A percentile compares a stretch with the other conserved stretches of the same genome.
Evolutionary conservation across 2,329 filamentous ascomycete genomes (phyloP).

Genomic region (Ophiostoma ips): DNA sequence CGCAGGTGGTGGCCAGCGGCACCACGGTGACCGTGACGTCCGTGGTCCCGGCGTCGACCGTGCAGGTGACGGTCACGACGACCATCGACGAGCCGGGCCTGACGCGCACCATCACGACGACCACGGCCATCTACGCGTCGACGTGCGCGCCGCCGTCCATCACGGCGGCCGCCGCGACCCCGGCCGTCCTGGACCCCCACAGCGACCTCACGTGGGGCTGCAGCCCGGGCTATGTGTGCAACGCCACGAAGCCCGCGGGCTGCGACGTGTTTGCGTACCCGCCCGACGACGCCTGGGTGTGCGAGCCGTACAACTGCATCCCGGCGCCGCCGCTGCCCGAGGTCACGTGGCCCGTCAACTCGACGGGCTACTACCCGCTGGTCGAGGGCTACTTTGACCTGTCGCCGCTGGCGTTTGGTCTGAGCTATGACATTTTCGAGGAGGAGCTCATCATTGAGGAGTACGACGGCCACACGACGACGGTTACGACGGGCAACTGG

Average conservation of each 20-base stretch:
- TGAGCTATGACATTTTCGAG: constrained; percentile 48
- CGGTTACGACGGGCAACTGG: constrained; percentile 42
- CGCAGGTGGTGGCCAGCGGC: background rate
- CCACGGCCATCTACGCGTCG: constrained; percentile 17
- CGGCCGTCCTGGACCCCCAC: constrained; percentile 18
- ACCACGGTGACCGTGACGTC: constrained; percentile 8
- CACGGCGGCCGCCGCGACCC: constrained; percentile 11
- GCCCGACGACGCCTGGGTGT: constrained; percentile 33
- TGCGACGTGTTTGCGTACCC: constrained; percentile 38
- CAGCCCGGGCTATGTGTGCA: constrained; percentile 37
- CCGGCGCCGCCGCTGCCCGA: constrained; percentile 23
- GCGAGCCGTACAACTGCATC: constrained; percentile 31
- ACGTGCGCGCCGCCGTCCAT: constrained; percentile 31
- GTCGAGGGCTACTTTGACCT: constrained; percentile 49
- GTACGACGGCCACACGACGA: constrained; percentile 22
- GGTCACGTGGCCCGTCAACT: constrained; percentile 29
- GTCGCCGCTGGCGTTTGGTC: constrained; percentile 46
- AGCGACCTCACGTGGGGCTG: constrained; percentile 41
- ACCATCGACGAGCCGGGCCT: constrained; percentile 4
- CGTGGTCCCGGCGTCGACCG: constrained; percentile 7
- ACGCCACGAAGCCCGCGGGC: constrained; percentile 31
- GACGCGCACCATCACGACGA: constrained; percentile 3
- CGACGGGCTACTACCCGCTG: constrained; percentile 37
- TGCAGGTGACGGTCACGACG: constrained; percentile 4
- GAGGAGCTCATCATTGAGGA: constrained; percentile 25